A percentile compares a stretch with the other conserved stretches of the same genome.
These are phyloP conservation scores for Rhamnella rubrinervis DNA, from an alignment of 331 rosid species.

Conservation along the genomic window DNA sequence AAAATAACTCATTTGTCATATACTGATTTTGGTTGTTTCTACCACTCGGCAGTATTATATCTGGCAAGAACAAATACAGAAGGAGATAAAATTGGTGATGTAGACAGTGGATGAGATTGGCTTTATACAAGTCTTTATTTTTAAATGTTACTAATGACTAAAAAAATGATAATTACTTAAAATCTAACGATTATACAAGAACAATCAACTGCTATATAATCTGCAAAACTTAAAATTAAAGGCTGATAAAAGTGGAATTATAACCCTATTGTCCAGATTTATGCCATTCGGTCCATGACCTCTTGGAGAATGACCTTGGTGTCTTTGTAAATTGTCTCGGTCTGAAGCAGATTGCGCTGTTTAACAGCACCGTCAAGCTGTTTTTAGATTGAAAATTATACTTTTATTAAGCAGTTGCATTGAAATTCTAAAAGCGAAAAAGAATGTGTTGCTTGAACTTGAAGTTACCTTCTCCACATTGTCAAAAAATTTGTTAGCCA, in stretches of 20 bases:
- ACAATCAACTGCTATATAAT: background rate
- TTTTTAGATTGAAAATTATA: slow-evolving; percentile 9
- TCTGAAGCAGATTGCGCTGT: slow-evolving; percentile 45
- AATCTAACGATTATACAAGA: background rate
- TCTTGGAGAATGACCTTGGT: slow-evolving; percentile 68
- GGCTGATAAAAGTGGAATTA: background rate
- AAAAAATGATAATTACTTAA: too few species aligned
- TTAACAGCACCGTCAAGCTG: slow-evolving; percentile 84
- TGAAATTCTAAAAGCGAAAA: background rate
- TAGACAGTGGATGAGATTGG: too few species aligned
- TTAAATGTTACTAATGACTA: too few species aligned
- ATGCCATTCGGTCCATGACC: slow-evolving; percentile 71
- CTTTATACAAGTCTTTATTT: too few species aligned
- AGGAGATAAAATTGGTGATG: too few species aligned
- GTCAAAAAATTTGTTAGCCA: slow-evolving; percentile 77
- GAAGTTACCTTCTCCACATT: slow-evolving; percentile 70
- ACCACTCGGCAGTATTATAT: too few species aligned
- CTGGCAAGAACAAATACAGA: too few species aligned
- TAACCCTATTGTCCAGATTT: slow-evolving; percentile 21
- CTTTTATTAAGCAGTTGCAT: slow-evolving; percentile 1
- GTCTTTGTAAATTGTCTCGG: slow-evolving; percentile 58
- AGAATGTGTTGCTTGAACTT: too few species aligned
- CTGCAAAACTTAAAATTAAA: slow-evolving; percentile 6
- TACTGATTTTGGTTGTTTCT: too few species aligned
- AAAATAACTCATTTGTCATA: too few species aligned